Conservation (phyloP, 768 basidiomycete genomes). For the Botryobasidium botryosum region DNA sequence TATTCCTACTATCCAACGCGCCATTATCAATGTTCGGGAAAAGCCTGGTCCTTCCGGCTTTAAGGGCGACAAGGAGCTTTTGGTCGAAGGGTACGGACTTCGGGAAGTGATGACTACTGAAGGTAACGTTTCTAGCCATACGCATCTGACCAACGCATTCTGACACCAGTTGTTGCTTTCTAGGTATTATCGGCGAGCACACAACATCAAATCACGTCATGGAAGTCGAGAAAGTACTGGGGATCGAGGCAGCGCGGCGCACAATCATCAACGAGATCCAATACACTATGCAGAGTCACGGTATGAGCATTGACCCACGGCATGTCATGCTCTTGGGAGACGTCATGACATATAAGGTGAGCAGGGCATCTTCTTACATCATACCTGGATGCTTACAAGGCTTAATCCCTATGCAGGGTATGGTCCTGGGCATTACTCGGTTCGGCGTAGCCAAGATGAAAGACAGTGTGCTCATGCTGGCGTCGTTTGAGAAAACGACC, state of each 20-base stretch:
- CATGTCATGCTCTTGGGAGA: conserved; percentile 98
- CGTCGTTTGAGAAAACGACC: conserved; percentile 98
- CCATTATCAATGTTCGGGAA: conserved; percentile 92
- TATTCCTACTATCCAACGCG: conserved; percentile 70
- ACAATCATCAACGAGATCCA: conserved; percentile 97
- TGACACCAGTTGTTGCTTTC: conserved; percentile 5
- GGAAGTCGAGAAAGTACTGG: conserved; percentile 87
- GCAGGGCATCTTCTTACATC: conserved; percentile 1
- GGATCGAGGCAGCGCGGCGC: conserved; percentile 87
- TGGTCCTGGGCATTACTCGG: conserved; percentile 93
- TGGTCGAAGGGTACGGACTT: conserved; percentile 94
- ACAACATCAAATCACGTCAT: conserved; percentile 97
- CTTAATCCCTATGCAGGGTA: conserved; percentile 39
- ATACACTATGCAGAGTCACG: conserved; percentile 92
- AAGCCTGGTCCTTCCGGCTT: conserved; percentile 62
- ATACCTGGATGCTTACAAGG: not conserved
- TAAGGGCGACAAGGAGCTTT: conserved; percentile 76
- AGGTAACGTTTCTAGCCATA: conserved; percentile 31
- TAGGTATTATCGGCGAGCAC: conserved; percentile 81
- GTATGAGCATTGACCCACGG: conserved; percentile 96
- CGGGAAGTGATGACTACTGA: conserved; percentile 96
- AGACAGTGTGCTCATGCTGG: conserved; percentile 96
- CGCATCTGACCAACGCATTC: not conserved
- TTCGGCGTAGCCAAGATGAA: conserved; percentile 99
- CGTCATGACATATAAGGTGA: conserved; percentile 94